These are phyloP conservation scores for Vigna reflexopilosa DNA, from an alignment of 306 rosid genomes.

Conservation along the genomic window DNA sequence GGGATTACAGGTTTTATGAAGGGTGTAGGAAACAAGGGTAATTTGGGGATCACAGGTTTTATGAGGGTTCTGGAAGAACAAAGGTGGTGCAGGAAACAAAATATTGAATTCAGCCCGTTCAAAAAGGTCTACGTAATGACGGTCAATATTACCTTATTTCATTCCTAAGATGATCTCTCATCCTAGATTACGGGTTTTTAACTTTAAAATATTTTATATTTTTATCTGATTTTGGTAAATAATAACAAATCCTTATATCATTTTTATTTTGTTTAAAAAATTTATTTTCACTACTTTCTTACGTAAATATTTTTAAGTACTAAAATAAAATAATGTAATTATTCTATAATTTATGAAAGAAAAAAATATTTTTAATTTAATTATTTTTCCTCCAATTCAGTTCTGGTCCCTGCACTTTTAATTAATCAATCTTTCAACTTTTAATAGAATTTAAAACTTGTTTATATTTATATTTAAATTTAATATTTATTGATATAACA, in stretches of 20 bases:
- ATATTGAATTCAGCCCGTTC: not conserved
- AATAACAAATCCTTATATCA: not conserved
- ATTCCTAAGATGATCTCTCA: not conserved
- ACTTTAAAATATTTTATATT: not conserved
- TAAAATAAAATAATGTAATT: not conserved
- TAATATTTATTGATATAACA: too few relatives aligned
- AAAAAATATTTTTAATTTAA: not conserved
- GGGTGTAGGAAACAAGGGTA: too few relatives aligned
- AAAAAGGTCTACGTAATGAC: not conserved
- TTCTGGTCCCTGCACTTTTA: too few relatives aligned
- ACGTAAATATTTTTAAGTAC: not conserved
- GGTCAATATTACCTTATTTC: not conserved
- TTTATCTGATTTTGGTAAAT: not conserved
- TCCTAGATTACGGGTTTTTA: not conserved
- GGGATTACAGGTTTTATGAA: too few relatives aligned
- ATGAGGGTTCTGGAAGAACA: too few relatives aligned
- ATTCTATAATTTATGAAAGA: not conserved
- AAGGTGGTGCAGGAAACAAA: too few relatives aligned
- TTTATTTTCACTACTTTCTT: not conserved
- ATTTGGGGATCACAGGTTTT: too few relatives aligned
- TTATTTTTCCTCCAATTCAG: too few relatives aligned
- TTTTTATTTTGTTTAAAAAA: not conserved
- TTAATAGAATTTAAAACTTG: too few relatives aligned
- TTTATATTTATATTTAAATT: too few relatives aligned
- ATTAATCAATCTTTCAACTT: too few relatives aligned